Percentiles rank a stretch among this genome's conserved stretches.
phyloP scores from a whole-genome alignment of 495 filamentous ascomycete species.

The Penicillium cataractarum region DNA sequence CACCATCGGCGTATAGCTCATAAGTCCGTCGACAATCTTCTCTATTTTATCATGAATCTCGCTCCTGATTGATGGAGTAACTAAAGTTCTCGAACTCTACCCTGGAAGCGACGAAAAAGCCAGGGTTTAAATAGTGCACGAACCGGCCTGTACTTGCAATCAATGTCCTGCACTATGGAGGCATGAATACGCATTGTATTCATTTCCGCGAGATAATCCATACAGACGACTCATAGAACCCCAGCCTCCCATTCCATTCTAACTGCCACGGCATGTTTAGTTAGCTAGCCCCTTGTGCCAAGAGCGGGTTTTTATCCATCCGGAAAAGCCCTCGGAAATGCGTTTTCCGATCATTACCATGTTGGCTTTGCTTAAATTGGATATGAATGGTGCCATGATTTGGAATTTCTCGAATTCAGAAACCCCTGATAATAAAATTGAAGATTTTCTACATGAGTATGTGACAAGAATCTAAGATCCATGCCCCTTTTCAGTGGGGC shows the following conservation, averaged over 20 bases:
- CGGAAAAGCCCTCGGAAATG: constrained; percentile 1
- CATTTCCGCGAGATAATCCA: background rate
- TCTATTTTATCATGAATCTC: too few relatives aligned
- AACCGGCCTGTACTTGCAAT: background rate
- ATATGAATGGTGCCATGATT: background rate
- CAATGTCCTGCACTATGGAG: background rate
- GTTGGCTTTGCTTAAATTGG: background rate
- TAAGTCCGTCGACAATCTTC: too few relatives aligned
- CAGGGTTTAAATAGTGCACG: background rate
- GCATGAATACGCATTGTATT: background rate
- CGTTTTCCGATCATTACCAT: background rate
- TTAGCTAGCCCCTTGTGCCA: background rate
- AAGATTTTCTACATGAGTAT: background rate
- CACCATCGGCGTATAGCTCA: too few relatives aligned
- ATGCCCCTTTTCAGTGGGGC: background rate
- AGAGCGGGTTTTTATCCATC: background rate
- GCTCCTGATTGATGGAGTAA: background rate
- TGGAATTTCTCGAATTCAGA: background rate
- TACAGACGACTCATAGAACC: background rate
- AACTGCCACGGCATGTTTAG: background rate
- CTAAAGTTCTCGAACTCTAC: too few relatives aligned
- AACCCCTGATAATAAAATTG: background rate
- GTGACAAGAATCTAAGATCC: background rate
- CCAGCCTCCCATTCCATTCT: background rate
- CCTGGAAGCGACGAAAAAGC: background rate